Evolutionary conservation across 1,284 basidiomycete species (phyloP).

Genomic region (Cutaneotrichosporon mucoides): DNA sequence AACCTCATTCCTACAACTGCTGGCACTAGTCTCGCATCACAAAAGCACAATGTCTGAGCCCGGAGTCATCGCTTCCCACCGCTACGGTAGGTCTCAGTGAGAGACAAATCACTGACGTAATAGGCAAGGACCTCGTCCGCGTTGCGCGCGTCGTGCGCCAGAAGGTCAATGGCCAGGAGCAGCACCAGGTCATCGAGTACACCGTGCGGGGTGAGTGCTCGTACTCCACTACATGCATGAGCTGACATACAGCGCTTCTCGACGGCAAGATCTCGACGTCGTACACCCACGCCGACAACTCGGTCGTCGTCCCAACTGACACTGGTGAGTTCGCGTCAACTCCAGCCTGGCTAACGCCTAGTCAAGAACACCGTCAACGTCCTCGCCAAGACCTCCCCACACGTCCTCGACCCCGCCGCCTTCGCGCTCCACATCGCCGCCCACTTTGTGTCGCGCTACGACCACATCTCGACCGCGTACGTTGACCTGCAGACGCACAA

Average conservation of each 20-base stretch:
- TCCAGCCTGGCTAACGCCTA: constrained; percentile 31
- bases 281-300: constrained; percentile 79
- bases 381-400: constrained; percentile 78
- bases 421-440: constrained; percentile 83
- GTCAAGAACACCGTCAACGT: constrained; percentile 93
- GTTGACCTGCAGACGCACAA: constrained; percentile 75
- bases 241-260: constrained; percentile 54
- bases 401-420: constrained; percentile 73
- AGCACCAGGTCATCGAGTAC: constrained; percentile 50
- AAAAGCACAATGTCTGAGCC: constrained; percentile 29
- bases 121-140: constrained; percentile 78
- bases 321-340: constrained; percentile 58
- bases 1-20: too few relatives aligned
- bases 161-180: constrained; percentile 57
- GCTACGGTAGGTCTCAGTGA: constrained; percentile 29
- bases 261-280: constrained; percentile 74
- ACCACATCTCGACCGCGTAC: constrained; percentile 69
- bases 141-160: constrained; percentile 75
- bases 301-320: constrained; percentile 79
- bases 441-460: constrained; percentile 78
- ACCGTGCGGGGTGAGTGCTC: constrained; percentile 55
- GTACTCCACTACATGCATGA: neutral
- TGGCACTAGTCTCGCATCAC: too few relatives aligned
- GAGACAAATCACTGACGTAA: neutral
- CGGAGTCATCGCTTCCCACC: constrained; percentile 36